These are phyloP conservation scores for Boechera divaricarpa DNA, from an alignment of 345 rosid genomes.

Conservation along the genomic window DNA sequence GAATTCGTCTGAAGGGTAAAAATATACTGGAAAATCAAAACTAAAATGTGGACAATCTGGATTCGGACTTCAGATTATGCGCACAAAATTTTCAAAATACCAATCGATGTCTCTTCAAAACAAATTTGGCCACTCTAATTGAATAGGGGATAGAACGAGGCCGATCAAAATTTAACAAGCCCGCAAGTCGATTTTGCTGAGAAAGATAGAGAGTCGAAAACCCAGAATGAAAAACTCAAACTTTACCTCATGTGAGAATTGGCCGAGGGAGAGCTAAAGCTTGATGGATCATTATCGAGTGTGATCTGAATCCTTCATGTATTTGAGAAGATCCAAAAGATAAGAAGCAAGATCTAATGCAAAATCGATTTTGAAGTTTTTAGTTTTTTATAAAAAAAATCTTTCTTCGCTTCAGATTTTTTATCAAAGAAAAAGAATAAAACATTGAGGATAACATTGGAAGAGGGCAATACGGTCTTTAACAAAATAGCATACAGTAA, in stretches of 20 bases:
- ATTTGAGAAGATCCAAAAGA: too few relatives aligned
- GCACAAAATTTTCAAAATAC: not conserved
- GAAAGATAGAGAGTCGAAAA: not conserved
- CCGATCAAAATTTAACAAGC: not conserved
- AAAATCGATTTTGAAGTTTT: too few relatives aligned
- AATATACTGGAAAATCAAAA: not conserved
- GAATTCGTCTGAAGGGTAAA: not conserved
- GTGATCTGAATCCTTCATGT: not conserved
- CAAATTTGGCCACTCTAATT: not conserved
- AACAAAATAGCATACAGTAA: too few relatives aligned
- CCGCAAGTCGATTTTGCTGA: not conserved
- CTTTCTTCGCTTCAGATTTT: too few relatives aligned
- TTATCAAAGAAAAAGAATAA: too few relatives aligned
- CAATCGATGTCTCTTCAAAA: too few relatives aligned
- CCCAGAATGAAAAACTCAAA: not conserved
- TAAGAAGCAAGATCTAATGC: too few relatives aligned
- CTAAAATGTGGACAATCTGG: too few relatives aligned
- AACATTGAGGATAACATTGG: too few relatives aligned
- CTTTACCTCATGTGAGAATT: slow-evolving; percentile 30
- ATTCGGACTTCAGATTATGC: not conserved
- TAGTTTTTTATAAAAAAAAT: too few relatives aligned
- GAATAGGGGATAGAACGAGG: not conserved
- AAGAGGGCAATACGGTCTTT: too few relatives aligned
- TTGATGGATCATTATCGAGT: slow-evolving; percentile 39
- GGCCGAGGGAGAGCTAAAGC: slow-evolving; percentile 42